Base-by-base conservation (phyloP, 2,329 filamentous ascomycete species). In the Fusarium annulatum region DNA sequence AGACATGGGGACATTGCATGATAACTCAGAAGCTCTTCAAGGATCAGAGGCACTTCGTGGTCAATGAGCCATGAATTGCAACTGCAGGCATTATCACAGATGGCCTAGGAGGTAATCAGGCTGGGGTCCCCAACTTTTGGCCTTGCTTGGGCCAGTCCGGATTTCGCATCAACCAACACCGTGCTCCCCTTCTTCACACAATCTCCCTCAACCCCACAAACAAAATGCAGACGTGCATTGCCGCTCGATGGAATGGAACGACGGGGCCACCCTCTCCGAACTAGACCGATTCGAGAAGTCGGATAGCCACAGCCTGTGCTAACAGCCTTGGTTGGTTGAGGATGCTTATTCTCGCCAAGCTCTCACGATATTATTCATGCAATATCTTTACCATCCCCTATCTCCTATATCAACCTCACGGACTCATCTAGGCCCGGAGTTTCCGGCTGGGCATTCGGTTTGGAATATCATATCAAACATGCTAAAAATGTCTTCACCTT, bases 131-230 rank as follows among this genome's bases (percentile, higher is more conserved):
- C 71, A 69, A 69, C 71, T 74, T 74, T 65, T 74, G 45, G 38
- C 56, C 60, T 45, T 49, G 30, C 42, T 26, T 45, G 43, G 46
- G 55, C 57, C 60, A 49, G 70, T 34, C 71, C 41, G 58, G 55
- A 46, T 56, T 59, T 45, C 58, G 60, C 60, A 74, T 74, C 72
- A 72, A 73, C 60, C 43, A 57, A 42, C 64, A 52, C 16, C 41
- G 16, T 36, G 41, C 38, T 57, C 45, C 45, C 43, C 21, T 67
- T 67, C 34, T 42, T 55, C 33, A 64, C 53, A 67, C 60, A 73
- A 73, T 73, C 58, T 73, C 71, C 66, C 67, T 53, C 53, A 60
- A 73, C 67, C 71, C 72, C 72, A 67, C 67, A 69, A 53, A 68
- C 26, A 58, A 61, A 36, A 60, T 71, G 66, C 67, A 73, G 64